Conservation (phyloP, 768 basidiomycete genomes). For the Suillus ampliporus region DNA sequence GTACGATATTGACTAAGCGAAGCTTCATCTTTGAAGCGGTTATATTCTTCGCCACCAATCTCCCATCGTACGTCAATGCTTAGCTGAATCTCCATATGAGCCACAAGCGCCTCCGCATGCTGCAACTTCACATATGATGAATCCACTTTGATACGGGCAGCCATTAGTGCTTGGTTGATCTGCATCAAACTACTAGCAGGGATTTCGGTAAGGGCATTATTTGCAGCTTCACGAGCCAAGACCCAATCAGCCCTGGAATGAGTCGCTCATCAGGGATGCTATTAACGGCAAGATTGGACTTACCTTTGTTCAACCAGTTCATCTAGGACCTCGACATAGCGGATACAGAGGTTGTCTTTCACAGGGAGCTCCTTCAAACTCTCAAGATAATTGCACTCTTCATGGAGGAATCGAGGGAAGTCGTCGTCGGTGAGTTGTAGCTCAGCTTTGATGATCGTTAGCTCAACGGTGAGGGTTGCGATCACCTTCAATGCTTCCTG, state of each 20-base stretch:
- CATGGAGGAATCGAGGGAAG: neutral
- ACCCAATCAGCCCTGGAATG: too few species aligned
- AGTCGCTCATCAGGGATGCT: too few species aligned
- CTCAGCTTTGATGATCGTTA: neutral
- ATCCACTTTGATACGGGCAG: constrained; percentile 1
- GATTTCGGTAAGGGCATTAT: neutral
- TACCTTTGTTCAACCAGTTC: neutral
- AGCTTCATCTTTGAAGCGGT: constrained; percentile 8
- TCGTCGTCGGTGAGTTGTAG: neutral
- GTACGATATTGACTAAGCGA: constrained; percentile 3
- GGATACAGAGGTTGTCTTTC: neutral
- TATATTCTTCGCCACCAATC: constrained; percentile 8
- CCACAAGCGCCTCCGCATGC: constrained; percentile 8
- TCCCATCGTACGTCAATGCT: constrained; percentile 10
- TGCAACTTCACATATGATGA: constrained; percentile 5
- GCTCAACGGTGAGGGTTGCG: neutral
- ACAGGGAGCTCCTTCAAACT: neutral
- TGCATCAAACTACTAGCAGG: too few species aligned
- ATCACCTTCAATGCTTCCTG: neutral
- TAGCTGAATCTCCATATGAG: constrained; percentile 5
- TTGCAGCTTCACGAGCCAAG: too few species aligned
- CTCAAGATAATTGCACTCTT: constrained; percentile 1
- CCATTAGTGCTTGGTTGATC: neutral
- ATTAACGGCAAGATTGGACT: too few species aligned
- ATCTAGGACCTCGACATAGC: neutral